Evolutionary conservation across 148 eudicot genomes (phyloP), one percentile per base, ranked within the genome.

Genomic region (Spergularia marina): DNA sequence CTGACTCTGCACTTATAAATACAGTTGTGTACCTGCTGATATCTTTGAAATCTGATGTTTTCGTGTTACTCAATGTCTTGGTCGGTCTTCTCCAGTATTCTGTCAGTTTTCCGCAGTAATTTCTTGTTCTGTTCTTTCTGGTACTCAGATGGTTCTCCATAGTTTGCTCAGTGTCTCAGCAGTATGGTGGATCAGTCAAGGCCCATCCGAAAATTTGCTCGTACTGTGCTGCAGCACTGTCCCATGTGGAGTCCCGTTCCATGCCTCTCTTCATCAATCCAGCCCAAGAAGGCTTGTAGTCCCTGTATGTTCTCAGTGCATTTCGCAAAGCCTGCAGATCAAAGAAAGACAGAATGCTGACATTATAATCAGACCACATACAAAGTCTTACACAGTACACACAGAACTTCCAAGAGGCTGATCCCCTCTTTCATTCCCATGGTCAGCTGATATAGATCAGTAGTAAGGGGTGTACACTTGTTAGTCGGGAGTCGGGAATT

Each of bases 181-280:
- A 84, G 53, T 95, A 95, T 34, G 98, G 98, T 39, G 94, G 88
- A 77, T 95, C 99, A 7, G 83, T 74, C 39, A 91, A 86, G 30
- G 93, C 94, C 99, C 99, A 95, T 34, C 84, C 85, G 21, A 92
- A 90, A 14, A 95, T 89, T 79, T 91, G 86, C 81, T 95, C 99
- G 30, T 95, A 95, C 71, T 89, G 87, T 64, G 83, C 84, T 9
- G 99, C 99, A 66, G 97, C 99, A n/a, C 84, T 89, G n/a, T 92
- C 87, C 99, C 99, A 95, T 2, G 98, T 84, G 72, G 69, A 87
- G 66, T 95, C 87, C 65, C 84, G 83, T 76, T 84, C 82, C 99
- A 95, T 92, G 65, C 99, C 97, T 76, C 99, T 85, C 82, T 85
- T 95, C 97, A 92, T 88, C 76, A 95, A 75, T 62, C 96, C 94